These are phyloP conservation scores for Solanum sejunctum DNA, from an alignment of 257 asterid genomes.

Conservation along the genomic window DNA sequence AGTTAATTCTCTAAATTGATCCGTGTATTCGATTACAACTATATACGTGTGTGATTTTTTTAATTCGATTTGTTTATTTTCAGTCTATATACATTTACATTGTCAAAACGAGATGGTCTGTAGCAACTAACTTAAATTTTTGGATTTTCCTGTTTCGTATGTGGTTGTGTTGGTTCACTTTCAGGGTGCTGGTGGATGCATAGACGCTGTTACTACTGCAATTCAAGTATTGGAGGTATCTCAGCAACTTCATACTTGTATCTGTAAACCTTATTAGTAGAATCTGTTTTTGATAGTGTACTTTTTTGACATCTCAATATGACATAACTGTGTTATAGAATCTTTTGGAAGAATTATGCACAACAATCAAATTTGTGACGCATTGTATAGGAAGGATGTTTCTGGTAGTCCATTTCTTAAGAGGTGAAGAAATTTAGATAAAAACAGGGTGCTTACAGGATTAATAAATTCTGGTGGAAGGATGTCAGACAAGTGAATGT, in stretches of 20 bases:
- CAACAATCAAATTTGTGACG: not conserved
- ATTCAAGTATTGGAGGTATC: slow-evolving; percentile 71
- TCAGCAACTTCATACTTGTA: not conserved
- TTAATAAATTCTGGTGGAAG: not conserved
- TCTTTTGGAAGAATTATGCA: not conserved
- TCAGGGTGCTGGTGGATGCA: slow-evolving; percentile 59
- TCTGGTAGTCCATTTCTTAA: not conserved
- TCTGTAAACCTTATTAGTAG: not conserved
- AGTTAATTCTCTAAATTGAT: not conserved
- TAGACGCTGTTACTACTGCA: slow-evolving; percentile 85
- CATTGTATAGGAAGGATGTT: not conserved
- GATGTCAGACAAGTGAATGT: not conserved
- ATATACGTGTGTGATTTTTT: not conserved
- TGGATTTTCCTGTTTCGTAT: not conserved
- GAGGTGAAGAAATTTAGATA: not conserved
- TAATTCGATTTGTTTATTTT: not conserved
- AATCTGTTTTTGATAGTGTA: not conserved
- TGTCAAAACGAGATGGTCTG: not conserved
- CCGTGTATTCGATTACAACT: not conserved
- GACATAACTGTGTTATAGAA: not conserved
- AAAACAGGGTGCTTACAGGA: not conserved
- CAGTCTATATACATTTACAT: too few species aligned
- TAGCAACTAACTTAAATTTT: not conserved
- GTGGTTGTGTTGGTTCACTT: not conserved
- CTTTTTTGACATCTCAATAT: not conserved